Evolutionary conservation across 768 basidiomycete genomes (phyloP).

Genomic region (Trametes elegans): DNA sequence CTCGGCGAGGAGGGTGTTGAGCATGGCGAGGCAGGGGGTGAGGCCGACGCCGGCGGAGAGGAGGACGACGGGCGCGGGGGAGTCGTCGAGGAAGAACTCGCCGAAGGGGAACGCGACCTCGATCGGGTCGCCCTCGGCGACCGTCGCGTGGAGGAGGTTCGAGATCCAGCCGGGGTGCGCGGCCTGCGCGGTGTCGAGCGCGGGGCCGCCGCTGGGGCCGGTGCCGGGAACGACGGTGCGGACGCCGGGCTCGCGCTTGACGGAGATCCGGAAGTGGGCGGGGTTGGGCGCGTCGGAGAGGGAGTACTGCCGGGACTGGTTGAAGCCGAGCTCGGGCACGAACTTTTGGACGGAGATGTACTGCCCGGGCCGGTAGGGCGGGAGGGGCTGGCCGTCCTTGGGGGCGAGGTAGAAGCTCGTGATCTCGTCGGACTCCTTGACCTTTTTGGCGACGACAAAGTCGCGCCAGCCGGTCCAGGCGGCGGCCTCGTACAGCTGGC

Average conservation of each 20-base stretch:
- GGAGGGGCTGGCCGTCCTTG: conserved; percentile 20
- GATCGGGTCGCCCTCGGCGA: conserved; percentile 22
- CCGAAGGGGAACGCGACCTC: conserved; percentile 25
- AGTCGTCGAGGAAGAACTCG: conserved; percentile 28
- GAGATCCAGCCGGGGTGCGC: conserved; percentile 26
- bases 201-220: too few relatives aligned
- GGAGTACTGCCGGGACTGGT: conserved; percentile 27
- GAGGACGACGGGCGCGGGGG: conserved; percentile 24
- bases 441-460: conserved; percentile 21
- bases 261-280: conserved; percentile 26
- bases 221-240: conserved; percentile 11
- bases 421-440: conserved; percentile 24
- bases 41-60: conserved; percentile 28
- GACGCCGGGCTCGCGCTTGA: conserved; percentile 25
- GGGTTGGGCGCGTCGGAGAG: conserved; percentile 23
- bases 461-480: conserved; percentile 24
- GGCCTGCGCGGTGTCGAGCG: conserved; percentile 11
- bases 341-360: conserved; percentile 24
- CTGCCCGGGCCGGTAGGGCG: conserved; percentile 22
- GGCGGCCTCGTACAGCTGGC: conserved; percentile 21
- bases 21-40: conserved; percentile 26
- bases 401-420: conserved; percentile 26
- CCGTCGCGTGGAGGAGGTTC: conserved; percentile 25
- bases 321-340: conserved; percentile 21
- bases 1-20: conserved; percentile 21